Conservation (phyloP, 176 grass and related monocot species). For the Zoysia japonica region DNA sequence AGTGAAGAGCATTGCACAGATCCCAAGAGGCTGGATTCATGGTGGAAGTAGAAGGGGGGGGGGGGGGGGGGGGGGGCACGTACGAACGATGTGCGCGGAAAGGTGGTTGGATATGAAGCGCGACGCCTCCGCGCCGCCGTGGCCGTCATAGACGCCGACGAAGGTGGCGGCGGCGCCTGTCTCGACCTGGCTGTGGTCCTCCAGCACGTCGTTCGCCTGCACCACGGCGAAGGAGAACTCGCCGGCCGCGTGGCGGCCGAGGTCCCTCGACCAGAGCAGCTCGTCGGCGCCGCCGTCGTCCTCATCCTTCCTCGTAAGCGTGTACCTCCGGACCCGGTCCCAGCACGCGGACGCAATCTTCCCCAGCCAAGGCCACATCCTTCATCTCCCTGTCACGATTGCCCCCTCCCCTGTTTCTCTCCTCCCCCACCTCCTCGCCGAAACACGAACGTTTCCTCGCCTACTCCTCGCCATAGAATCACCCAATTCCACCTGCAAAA, state of each 20-base stretch:
- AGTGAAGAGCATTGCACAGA: background rate
- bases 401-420: slow-evolving; percentile 10
- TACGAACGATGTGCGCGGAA: slow-evolving; percentile 83
- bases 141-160: slow-evolving; percentile 94
- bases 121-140: slow-evolving; percentile 91
- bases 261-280: slow-evolving; percentile 86
- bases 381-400: slow-evolving; percentile 70
- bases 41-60: background rate
- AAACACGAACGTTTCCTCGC: background rate
- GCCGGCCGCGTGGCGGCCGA: slow-evolving; percentile 67
- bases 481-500: slow-evolving; percentile 20
- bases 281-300: slow-evolving; percentile 47
- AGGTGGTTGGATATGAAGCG: slow-evolving; percentile 90
- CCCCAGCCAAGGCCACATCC: slow-evolving; percentile 91
- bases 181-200: slow-evolving; percentile 98
- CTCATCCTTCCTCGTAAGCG: slow-evolving; percentile 89
- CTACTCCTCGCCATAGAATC: background rate
- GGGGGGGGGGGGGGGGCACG: background rate
- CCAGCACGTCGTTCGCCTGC: slow-evolving; percentile 92
- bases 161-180: slow-evolving; percentile 66
- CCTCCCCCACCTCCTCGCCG: background rate
- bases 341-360: slow-evolving; percentile 80
- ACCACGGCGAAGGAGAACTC: slow-evolving; percentile 96
- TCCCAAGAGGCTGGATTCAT: background rate
- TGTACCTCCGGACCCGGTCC: slow-evolving; percentile 85